These are phyloP conservation scores for Sporothrix globosa DNA, from an alignment of 2,329 filamentous ascomycete genomes.

Conservation along the genomic window DNA sequence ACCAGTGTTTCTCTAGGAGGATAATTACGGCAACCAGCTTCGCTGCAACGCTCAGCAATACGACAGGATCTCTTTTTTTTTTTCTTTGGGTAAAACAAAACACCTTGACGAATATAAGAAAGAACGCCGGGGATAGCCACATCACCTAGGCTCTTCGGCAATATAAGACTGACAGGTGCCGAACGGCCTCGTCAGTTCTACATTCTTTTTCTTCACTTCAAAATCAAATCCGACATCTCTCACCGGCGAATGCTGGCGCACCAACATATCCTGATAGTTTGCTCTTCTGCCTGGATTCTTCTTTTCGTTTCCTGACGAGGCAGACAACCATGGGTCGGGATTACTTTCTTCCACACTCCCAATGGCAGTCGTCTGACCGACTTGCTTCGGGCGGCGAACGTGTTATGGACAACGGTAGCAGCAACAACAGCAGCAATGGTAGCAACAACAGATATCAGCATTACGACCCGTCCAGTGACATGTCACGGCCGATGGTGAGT, in stretches of 20 bases:
- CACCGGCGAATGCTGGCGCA: conserved; percentile 19
- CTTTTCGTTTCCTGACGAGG: conserved; percentile 19
- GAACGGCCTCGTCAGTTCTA: conserved; percentile 10
- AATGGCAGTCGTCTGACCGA: conserved; percentile 37
- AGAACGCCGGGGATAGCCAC: conserved; percentile 17
- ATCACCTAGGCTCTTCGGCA: not conserved
- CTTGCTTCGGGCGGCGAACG: conserved; percentile 32
- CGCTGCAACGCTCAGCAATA: not conserved
- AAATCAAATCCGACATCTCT: conserved; percentile 19
- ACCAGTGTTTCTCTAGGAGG: conserved; percentile 3
- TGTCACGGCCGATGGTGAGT: conserved; percentile 39
- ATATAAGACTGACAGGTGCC: conserved; percentile 8
- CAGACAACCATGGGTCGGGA: conserved; percentile 36
- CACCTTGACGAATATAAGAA: not conserved
- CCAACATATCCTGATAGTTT: conserved; percentile 17
- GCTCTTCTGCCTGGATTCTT: not conserved
- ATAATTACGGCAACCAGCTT: not conserved
- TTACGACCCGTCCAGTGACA: conserved; percentile 33
- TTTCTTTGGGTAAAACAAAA: not conserved
- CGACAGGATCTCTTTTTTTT: not conserved
- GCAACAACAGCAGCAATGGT: conserved; percentile 17
- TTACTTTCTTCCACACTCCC: conserved; percentile 35
- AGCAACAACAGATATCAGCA: conserved; percentile 33
- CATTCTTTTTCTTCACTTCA: not conserved
- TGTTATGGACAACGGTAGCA: conserved; percentile 26